Evolutionary conservation across 202 grass and related monocot genomes (phyloP), one percentile per base, ranked within the genome.

Genomic region (Tripidium arundinaceum): DNA sequence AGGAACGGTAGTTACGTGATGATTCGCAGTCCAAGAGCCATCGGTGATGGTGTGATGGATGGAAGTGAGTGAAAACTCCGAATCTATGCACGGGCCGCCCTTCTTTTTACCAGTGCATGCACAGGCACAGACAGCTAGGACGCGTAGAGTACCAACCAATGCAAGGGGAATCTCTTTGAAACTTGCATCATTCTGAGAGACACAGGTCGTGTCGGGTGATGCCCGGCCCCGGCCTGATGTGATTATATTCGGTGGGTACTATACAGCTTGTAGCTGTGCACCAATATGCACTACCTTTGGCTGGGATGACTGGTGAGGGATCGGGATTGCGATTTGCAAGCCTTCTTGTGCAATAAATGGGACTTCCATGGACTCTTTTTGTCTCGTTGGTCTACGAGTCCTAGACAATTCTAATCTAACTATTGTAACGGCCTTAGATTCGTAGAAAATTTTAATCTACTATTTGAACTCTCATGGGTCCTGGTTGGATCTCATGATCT

Each of bases 131-230:
- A n/a, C 49, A 52, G 18, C 18, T 8, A 16, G 14, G 46, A 43
- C 41, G 41, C 41, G 3, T 13, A 13, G 36, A n/a, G 11, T 7
- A 74, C 31, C 22, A 22, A 46, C 60, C 27, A 78, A 78, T 52
- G 76, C 18, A 6, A 75, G 62, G 47, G 71, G 47, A 76, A 83
- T 68, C 72, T 59, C 81, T 54, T 38, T 79, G 46, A 68, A 57
- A 59, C 62, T 27, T 26, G 72, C 81, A 60, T 83, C 63, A 47
- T 83, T 45, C 74, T 27, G 14, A 76, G 46, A 77, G 73, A 61
- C 72, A 45, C 63, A 76, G n/a, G 73, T 69, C 81, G 6, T 36
- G 72, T 76, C 81, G n/a, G 15, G 16, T 3, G 40, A 8, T 36
- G 50, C 63, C 11, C 3, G 8, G 43, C 12, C 36, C 18, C 12